These are phyloP conservation scores for Rheum nobile DNA, from an alignment of 148 eudicot genomes.

Conservation along the genomic window DNA sequence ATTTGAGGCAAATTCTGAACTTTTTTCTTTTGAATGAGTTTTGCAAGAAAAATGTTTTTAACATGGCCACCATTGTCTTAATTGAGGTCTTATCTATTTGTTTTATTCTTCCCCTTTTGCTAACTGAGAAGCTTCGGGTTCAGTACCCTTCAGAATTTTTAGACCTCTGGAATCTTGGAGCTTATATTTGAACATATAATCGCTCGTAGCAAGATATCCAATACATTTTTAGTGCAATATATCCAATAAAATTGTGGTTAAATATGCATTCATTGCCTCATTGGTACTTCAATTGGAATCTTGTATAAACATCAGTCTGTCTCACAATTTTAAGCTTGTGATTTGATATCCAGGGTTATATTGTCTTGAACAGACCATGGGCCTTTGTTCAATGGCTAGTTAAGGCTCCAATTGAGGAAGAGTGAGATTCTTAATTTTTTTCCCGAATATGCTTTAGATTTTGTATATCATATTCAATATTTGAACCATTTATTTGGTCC, in stretches of 20 bases:
- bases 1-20: not conserved
- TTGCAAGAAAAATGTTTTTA: not conserved
- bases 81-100: not conserved
- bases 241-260: not conserved
- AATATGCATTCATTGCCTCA: not conserved
- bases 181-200: too few species aligned
- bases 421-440: conserved; percentile 33
- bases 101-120: not conserved
- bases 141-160: not conserved
- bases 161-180: not conserved
- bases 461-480: not conserved
- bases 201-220: too few species aligned
- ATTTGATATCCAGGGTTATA: conserved; percentile 46
- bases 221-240: not conserved
- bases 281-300: not conserved
- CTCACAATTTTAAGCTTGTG: not conserved
- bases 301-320: not conserved
- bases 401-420: conserved; percentile 65
- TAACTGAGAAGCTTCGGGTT: not conserved
- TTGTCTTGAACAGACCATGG: conserved; percentile 88
- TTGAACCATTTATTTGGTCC: not conserved
- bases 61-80: not conserved
- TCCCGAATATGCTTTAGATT: not conserved
- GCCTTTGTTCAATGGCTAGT: conserved; percentile 93
- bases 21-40: not conserved